Conservation (phyloP, 306 rosid species). For the Malus sylvestris region DNA sequence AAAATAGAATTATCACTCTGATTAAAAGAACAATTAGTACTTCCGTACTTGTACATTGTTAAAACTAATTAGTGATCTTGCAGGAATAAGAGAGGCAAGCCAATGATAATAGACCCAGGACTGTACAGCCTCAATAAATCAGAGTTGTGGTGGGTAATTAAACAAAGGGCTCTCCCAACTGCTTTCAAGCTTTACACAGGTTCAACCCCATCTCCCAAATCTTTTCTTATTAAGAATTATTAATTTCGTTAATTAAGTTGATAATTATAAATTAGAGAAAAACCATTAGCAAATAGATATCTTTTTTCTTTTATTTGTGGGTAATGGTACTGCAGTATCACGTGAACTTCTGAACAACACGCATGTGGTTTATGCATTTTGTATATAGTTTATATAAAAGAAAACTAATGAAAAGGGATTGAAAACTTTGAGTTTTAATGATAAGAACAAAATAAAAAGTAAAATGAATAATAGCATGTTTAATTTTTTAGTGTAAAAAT, state of each 20-base stretch:
- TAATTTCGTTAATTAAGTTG: neutral
- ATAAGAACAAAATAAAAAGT: too few species aligned
- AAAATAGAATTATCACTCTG: accelerated
- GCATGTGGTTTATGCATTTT: neutral
- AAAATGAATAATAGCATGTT: too few species aligned
- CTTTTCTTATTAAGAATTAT: neutral
- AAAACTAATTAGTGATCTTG: neutral
- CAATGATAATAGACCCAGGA: slow-evolving; percentile 79
- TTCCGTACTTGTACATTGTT: neutral
- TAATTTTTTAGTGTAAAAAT: too few species aligned
- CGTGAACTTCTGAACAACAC: slow-evolving; percentile 23
- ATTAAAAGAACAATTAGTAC: too few species aligned
- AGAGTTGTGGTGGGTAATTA: slow-evolving; percentile 82
- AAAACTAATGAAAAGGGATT: too few species aligned
- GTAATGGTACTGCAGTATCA: neutral
- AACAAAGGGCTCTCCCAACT: slow-evolving; percentile 73
- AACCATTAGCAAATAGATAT: neutral
- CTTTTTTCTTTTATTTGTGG: neutral
- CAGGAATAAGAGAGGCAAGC: slow-evolving; percentile 90
- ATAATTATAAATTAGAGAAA: neutral
- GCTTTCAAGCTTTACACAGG: slow-evolving; percentile 95
- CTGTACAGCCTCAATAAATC: slow-evolving; percentile 72
- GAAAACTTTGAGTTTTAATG: too few species aligned
- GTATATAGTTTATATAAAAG: neutral
- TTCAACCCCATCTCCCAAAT: slow-evolving; percentile 14